Conservation (phyloP, 495 filamentous ascomycete genomes). For the Trichocladium antarcticum region DNA sequence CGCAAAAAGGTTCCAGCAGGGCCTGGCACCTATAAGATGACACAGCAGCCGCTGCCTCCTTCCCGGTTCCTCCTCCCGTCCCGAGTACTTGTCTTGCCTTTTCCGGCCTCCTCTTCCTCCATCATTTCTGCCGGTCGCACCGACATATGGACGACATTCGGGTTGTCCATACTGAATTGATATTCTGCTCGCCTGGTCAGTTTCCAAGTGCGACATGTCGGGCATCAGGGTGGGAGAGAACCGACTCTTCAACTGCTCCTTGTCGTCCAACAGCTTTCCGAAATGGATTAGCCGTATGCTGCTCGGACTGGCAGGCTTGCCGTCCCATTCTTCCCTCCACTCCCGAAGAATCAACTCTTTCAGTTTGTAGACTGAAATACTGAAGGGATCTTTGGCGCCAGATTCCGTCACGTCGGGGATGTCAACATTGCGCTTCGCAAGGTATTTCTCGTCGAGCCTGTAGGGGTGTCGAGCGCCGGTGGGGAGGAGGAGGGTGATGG, state of each 20-base stretch:
- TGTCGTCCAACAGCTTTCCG: conserved; percentile 79
- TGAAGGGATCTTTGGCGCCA: conserved; percentile 61
- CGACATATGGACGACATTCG: conserved; percentile 90
- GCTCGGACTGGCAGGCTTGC: conserved; percentile 67
- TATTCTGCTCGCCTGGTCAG: conserved; percentile 47
- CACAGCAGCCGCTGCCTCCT: conserved; percentile 62
- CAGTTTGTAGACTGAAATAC: conserved; percentile 79
- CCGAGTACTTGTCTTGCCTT: conserved; percentile 52
- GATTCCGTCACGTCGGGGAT: conserved; percentile 49
- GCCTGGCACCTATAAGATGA: conserved; percentile 48
- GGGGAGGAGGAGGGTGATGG: conserved; percentile 65
- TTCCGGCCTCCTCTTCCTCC: conserved; percentile 69
- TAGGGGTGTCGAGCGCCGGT: conserved; percentile 78
- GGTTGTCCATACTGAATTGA: conserved; percentile 54
- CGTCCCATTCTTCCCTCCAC: conserved; percentile 86
- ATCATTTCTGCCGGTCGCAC: conserved; percentile 78
- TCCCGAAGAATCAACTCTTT: conserved; percentile 87
- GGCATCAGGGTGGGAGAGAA: not conserved
- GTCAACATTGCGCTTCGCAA: conserved; percentile 63
- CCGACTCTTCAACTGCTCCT: conserved; percentile 53
- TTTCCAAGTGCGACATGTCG: not conserved
- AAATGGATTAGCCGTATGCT: conserved; percentile 82
- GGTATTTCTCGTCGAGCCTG: conserved; percentile 75
- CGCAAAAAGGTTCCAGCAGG: not conserved
- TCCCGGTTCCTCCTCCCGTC: conserved; percentile 53